Base-by-base conservation (phyloP, 2,329 filamentous ascomycete species). In the Thielaviopsis populi region DNA sequence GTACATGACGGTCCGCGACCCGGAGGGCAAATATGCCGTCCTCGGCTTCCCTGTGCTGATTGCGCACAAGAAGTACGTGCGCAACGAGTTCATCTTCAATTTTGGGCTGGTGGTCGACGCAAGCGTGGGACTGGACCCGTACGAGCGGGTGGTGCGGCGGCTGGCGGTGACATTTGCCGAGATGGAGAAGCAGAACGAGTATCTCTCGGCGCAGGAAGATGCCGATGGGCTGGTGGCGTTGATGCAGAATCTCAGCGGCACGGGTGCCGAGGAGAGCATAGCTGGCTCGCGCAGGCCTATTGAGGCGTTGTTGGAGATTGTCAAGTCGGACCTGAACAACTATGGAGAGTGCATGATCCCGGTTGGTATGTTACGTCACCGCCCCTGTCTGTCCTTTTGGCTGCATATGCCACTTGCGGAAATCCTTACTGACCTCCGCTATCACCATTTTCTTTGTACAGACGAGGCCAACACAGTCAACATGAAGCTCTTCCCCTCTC, bases 311-410 rank as follows among this genome's bases (percentile, higher is more conserved):
- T 80, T 97, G 69, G 91, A 87, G 74, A 87, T 87, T 67, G 80
- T 88, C 65, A 85, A 85, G 71, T 84, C 96, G 75, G 91, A 99
- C 72, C 72, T 99, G 69, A 96, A 97, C 72, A 95, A 95, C 70
- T 99, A 96, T 71, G 91, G 89, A 71, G 94, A 99, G 76, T 96
- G 91, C 79, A 96, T 96, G 91, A 96, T 96, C 70, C 91, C 91
- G 0, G 92, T 96, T 68, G 89, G 89, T 91, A 76, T 68, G 82
- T 77, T 17, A 48, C 19, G n/a, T n/a, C n/a, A n/a, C n/a, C n/a
- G n/a, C 5, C 30, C 19, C 61, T 37, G 11, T 63, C 22, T 37
- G 65, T n/a, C 37, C 59, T 11, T 15, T 33, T 22, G 24, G 41
- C n/a, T 10, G 30, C 11, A 6, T 61, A n/a, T 19, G n/a, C 11